Evolutionary conservation across 2,329 filamentous ascomycete species (phyloP).

Genomic region (Exophiala calicioides): DNA sequence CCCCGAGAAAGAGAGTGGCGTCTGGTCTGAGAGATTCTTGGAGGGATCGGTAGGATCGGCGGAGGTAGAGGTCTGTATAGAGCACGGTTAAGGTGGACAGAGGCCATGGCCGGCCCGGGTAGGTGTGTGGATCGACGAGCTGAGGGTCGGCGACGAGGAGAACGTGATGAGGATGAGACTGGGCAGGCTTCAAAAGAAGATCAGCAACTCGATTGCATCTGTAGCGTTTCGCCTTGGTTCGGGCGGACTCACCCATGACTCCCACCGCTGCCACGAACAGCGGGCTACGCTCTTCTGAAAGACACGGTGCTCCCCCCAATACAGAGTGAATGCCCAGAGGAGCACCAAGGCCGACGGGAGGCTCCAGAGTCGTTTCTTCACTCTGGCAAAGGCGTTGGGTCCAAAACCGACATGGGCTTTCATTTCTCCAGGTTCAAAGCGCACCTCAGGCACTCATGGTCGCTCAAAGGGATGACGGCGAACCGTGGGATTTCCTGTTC

Average conservation of each 20-base stretch:
- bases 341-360: slow-evolving; percentile 55
- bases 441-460: slow-evolving; percentile 7
- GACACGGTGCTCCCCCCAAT: slow-evolving; percentile 81
- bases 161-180: slow-evolving; percentile 78
- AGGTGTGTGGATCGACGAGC: slow-evolving; percentile 91
- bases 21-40: slow-evolving; percentile 78
- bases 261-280: slow-evolving; percentile 86
- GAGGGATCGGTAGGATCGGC: slow-evolving; percentile 75
- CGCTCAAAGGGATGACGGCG: background rate
- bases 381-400: slow-evolving; percentile 14
- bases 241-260: slow-evolving; percentile 77
- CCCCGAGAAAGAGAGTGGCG: slow-evolving; percentile 85
- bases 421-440: slow-evolving; percentile 15
- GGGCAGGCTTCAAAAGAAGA: slow-evolving; percentile 61
- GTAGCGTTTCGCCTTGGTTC: too few species aligned
- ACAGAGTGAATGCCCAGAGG: slow-evolving; percentile 74
- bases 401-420: slow-evolving; percentile 10
- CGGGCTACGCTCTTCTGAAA: slow-evolving; percentile 69
- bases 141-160: slow-evolving; percentile 88
- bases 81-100: slow-evolving; percentile 65
- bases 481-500: too few species aligned
- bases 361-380: slow-evolving; percentile 20
- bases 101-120: slow-evolving; percentile 77
- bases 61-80: slow-evolving; percentile 88
- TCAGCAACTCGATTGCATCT: too few species aligned